These are phyloP conservation scores for Candida albicans DNA, from an alignment of 1,139 yeast genomes.

Conservation along the genomic window DNA sequence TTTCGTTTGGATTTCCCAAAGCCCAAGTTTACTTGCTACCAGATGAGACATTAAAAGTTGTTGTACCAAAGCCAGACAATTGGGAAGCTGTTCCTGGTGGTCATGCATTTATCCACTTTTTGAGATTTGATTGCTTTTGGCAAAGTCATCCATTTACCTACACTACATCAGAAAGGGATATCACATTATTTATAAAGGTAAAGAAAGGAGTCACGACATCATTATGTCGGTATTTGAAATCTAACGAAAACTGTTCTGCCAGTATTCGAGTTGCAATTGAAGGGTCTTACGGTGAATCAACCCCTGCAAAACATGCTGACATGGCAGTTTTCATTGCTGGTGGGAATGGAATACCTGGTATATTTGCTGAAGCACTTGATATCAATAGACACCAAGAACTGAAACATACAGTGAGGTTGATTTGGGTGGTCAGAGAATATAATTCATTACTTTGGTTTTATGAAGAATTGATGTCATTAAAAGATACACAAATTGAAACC, in stretches of 20 bases:
- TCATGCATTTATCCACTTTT: slow-evolving; percentile 51
- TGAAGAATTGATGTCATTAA: slow-evolving; percentile 44
- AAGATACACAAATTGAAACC: slow-evolving; percentile 29
- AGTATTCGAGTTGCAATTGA: slow-evolving; percentile 41
- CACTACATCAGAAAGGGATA: slow-evolving; percentile 24
- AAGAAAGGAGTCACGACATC: slow-evolving; percentile 41
- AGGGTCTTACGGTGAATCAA: slow-evolving; percentile 43
- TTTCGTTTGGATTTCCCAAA: slow-evolving; percentile 42
- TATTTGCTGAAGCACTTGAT: slow-evolving; percentile 37
- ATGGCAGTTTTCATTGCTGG: slow-evolving; percentile 41
- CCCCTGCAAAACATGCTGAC: slow-evolving; percentile 30
- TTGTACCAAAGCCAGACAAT: slow-evolving; percentile 38
- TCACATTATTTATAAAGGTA: slow-evolving; percentile 34
- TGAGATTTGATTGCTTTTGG: slow-evolving; percentile 38
- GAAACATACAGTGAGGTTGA: slow-evolving; percentile 34
- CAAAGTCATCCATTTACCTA: slow-evolving; percentile 48
- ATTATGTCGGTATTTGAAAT: slow-evolving; percentile 28
- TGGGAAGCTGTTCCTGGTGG: slow-evolving; percentile 52
- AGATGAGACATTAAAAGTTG: slow-evolving; percentile 42
- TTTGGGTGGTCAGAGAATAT: slow-evolving; percentile 54
- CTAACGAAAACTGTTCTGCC: slow-evolving; percentile 24
- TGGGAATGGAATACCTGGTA: slow-evolving; percentile 48
- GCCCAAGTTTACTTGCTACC: slow-evolving; percentile 51
- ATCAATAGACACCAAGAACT: slow-evolving; percentile 17
- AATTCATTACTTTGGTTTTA: slow-evolving; percentile 50